Evolutionary conservation across 2,329 filamentous ascomycete species (phyloP), one percentile per base, ranked within the genome.

Genomic region (Triangularia setosa): DNA sequence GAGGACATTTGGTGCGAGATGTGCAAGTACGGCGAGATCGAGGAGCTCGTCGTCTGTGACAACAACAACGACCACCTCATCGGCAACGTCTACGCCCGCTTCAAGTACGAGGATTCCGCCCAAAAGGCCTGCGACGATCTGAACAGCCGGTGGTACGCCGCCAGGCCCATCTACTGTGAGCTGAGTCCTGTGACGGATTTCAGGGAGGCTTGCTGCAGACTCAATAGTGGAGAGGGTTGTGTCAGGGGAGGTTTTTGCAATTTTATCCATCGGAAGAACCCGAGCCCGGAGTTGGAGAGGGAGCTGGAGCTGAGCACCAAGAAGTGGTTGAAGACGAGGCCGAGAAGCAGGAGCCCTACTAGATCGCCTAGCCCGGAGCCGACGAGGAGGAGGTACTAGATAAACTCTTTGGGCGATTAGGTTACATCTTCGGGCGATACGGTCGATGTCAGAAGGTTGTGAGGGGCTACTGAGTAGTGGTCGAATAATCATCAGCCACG

Each of bases 1-100:
- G 95, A 99, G 82, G 95, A 99, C 78, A 93, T 99, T 71, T 99
- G 95, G 94, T 98, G 94, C 81, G 95, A 99, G 86, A 92, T 99
- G 83, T 98, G 95, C 89, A 93, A 96, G 80, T 99, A 96, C 78
- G 95, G 95, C 71, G 92, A 98, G 80, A 84, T 98, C 35, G 95
- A 99, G 80, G 95, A 99, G 81, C 87, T 99, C 12, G 95, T 99
- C 12, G 94, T 99, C 2, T 99, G 95, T 80, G 95, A 99, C 81
- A 99, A 99, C 79, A 98, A 98, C 80, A 99, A 99, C 80, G 95
- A 99, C 76, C 94, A 99, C 80, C 85, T 99, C 61, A 97, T 99
- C 76, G 95, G 95, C 75, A 99, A 99, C 79, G 95, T 99, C 74
- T 99, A 99, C 82, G 95, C 95, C 60, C 92, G 95, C 72, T 99